These are phyloP conservation scores for Trichopus zeylanicus DNA, from an alignment of 116 monocot species.

Conservation along the genomic window DNA sequence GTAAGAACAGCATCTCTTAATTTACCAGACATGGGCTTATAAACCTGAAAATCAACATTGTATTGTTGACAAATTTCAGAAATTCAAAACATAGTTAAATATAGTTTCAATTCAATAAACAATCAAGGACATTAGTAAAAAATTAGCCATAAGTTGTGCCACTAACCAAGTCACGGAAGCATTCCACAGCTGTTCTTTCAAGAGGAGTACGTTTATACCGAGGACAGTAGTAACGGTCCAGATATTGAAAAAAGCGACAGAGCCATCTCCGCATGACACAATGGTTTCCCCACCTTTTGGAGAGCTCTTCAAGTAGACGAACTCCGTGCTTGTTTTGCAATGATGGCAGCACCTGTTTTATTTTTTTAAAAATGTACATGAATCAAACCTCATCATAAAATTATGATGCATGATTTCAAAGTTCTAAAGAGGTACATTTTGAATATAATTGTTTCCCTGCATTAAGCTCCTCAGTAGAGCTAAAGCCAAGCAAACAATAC, in stretches of 20 bases:
- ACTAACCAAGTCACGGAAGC: background rate
- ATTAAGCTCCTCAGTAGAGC: too few relatives aligned
- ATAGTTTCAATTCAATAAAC: background rate
- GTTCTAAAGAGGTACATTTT: too few relatives aligned
- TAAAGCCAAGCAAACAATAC: too few relatives aligned
- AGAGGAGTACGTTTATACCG: too few relatives aligned
- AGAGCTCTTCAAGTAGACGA: background rate
- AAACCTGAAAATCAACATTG: background rate
- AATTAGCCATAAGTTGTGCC: background rate
- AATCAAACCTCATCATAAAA: too few relatives aligned
- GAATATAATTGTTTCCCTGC: too few relatives aligned
- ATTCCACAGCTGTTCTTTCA: background rate
- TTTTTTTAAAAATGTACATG: too few relatives aligned
- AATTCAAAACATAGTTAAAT: background rate
- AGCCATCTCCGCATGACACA: background rate
- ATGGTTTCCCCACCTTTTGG: background rate
- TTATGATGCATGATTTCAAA: too few relatives aligned
- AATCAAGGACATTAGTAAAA: background rate
- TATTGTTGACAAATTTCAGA: too few relatives aligned
- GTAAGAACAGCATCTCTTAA: background rate
- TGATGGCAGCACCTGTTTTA: background rate
- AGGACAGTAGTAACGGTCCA: background rate
- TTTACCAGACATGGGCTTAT: background rate
- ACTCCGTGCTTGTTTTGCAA: background rate
- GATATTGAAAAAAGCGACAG: background rate